Percentiles rank a stretch among this genome's conserved stretches.
phyloP scores from a whole-genome alignment of 805 yeast species.

The Yamadazyma sp. region DNA sequence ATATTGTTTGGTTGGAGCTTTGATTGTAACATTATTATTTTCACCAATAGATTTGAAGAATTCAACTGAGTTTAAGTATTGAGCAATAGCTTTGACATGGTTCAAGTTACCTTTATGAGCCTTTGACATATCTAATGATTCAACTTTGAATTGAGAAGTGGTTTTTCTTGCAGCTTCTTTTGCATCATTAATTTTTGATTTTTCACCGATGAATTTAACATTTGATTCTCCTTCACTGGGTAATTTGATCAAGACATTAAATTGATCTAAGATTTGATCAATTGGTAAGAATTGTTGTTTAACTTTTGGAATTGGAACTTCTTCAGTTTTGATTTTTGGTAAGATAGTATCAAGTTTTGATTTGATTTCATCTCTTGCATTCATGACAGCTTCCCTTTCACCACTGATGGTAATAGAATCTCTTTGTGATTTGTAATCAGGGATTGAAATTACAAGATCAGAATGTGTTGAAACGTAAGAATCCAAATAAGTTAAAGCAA shows the following conservation, averaged over 20 bases:
- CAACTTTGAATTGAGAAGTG: slow-evolving; percentile 58
- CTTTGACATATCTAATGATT: slow-evolving; percentile 74
- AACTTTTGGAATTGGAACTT: slow-evolving; percentile 60
- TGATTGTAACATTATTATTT: slow-evolving; percentile 34
- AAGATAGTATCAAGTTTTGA: slow-evolving; percentile 43
- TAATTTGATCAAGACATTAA: slow-evolving; percentile 54
- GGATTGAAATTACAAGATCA: slow-evolving; percentile 31
- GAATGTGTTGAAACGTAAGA: slow-evolving; percentile 19
- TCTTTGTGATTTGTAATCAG: slow-evolving; percentile 35
- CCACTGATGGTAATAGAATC: slow-evolving; percentile 57
- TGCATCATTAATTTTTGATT: slow-evolving; percentile 55
- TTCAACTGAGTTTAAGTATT: slow-evolving; percentile 56
- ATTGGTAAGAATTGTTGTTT: slow-evolving; percentile 70
- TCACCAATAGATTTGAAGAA: slow-evolving; percentile 41
- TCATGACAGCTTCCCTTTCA: slow-evolving; percentile 60
- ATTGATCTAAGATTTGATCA: slow-evolving; percentile 48
- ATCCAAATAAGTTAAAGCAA: slow-evolving; percentile 33
- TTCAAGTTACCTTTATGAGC: slow-evolving; percentile 79
- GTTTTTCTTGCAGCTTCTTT: slow-evolving; percentile 56
- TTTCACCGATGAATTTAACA: slow-evolving; percentile 65
- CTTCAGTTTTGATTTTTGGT: slow-evolving; percentile 46
- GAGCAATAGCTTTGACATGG: slow-evolving; percentile 76
- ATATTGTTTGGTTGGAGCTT: slow-evolving; percentile 33
- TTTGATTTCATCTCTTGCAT: slow-evolving; percentile 52
- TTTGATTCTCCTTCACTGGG: slow-evolving; percentile 46